Evolutionary conservation across 2,329 filamentous ascomycete genomes (phyloP).

Genomic region (Clonostachys sp.): DNA sequence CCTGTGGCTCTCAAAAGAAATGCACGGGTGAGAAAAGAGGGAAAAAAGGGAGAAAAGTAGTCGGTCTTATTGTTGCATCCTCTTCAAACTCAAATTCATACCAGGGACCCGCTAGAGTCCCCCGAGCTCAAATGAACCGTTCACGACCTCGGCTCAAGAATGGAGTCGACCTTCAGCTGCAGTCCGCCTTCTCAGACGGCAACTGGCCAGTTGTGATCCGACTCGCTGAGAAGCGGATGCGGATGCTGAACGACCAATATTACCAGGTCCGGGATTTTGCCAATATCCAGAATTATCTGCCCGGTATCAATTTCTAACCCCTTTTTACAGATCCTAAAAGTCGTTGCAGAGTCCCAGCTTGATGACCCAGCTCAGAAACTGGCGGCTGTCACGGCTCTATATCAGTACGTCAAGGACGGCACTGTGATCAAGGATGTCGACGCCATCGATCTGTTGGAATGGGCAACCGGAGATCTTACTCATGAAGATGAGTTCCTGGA

Average conservation of each 20-base stretch:
- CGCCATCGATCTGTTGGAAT: conserved; percentile 49
- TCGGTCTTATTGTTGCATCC: too few relatives aligned
- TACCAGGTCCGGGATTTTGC: conserved; percentile 38
- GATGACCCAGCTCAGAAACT: conserved; percentile 42
- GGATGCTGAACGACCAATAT: conserved; percentile 46
- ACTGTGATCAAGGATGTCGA: conserved; percentile 43
- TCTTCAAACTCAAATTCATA: background rate
- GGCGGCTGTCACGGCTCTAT: conserved; percentile 35
- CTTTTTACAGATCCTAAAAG: conserved; percentile 32
- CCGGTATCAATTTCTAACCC: background rate
- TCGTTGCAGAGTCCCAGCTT: conserved; percentile 45
- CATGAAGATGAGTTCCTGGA: conserved; percentile 34
- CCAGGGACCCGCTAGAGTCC: conserved; percentile 4
- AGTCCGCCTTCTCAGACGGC: conserved; percentile 48
- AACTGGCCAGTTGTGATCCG: conserved; percentile 48
- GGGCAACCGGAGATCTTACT: conserved; percentile 36
- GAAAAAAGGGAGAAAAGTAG: too few relatives aligned
- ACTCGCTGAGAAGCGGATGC: conserved; percentile 46
- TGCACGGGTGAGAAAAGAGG: too few relatives aligned
- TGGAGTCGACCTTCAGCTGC: conserved; percentile 48
- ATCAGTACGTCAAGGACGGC: conserved; percentile 40
- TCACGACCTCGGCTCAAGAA: conserved; percentile 34
- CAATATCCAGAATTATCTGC: background rate
- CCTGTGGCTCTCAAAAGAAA: background rate
- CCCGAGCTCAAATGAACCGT: conserved; percentile 19